A percentile compares a stretch with the other conserved stretches of the same genome.
phyloP scores from a whole-genome alignment of 2,329 filamentous ascomycete genomes.

The Fusarium pseudoanthophilum region DNA sequence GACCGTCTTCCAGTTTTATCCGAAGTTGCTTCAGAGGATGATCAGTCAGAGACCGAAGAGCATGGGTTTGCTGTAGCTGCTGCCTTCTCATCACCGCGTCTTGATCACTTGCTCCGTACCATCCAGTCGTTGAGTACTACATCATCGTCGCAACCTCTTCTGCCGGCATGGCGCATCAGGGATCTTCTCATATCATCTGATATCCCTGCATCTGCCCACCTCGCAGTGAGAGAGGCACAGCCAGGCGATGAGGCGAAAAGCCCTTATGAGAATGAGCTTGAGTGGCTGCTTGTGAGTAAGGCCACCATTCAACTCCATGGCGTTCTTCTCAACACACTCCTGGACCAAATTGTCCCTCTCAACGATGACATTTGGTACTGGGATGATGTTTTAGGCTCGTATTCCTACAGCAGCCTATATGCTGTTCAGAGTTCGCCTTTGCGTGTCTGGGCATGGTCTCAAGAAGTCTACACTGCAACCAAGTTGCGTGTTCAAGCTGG shows the following conservation, averaged over 20 bases:
- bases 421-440: slow-evolving; percentile 86
- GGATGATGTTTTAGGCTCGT: slow-evolving; percentile 86
- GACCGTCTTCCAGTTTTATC: slow-evolving; percentile 64
- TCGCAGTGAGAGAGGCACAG: slow-evolving; percentile 42
- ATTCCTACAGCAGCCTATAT: slow-evolving; percentile 82
- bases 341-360: slow-evolving; percentile 85
- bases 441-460: slow-evolving; percentile 76
- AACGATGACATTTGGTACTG: slow-evolving; percentile 95
- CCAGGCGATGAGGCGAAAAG: slow-evolving; percentile 48
- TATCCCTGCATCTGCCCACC: slow-evolving; percentile 58
- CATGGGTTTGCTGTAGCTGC: slow-evolving; percentile 51
- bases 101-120: slow-evolving; percentile 72
- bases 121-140: slow-evolving; percentile 78
- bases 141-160: slow-evolving; percentile 69
- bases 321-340: slow-evolving; percentile 76
- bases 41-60: slow-evolving; percentile 51
- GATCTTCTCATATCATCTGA: slow-evolving; percentile 71
- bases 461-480: slow-evolving; percentile 75
- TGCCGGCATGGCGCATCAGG: slow-evolving; percentile 70
- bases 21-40: slow-evolving; percentile 56
- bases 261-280: slow-evolving; percentile 78
- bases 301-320: slow-evolving; percentile 93
- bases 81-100: slow-evolving; percentile 62
- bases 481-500: slow-evolving; percentile 55
- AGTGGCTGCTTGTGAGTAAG: slow-evolving; percentile 92